Evolutionary conservation across 768 basidiomycete species (phyloP).

Genomic region (Lyophyllum decastes): DNA sequence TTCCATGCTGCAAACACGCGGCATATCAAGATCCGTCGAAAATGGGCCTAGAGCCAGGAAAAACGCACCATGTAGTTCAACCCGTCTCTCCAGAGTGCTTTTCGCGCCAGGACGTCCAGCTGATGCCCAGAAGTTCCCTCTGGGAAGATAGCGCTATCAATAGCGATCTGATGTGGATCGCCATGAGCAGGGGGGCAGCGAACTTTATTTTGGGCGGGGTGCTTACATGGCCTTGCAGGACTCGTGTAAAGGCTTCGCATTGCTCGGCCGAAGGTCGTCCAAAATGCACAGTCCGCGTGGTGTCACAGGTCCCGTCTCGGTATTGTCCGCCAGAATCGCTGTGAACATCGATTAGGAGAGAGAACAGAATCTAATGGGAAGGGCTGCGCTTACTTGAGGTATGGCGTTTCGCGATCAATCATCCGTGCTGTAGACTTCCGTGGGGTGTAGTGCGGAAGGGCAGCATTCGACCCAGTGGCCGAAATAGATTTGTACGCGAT

Average conservation of each 20-base stretch:
- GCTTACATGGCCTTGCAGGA: conserved; percentile 94
- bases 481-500: conserved; percentile 90
- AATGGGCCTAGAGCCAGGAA: conserved; percentile 2
- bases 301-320: conserved; percentile 87
- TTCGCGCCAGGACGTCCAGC: conserved; percentile 88
- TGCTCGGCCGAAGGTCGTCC: conserved; percentile 86
- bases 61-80: conserved; percentile 73
- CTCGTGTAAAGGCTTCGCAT: conserved; percentile 90
- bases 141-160: conserved; percentile 89
- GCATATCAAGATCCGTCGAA: conserved; percentile 8
- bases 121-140: conserved; percentile 83
- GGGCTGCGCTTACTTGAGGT: conserved; percentile 71
- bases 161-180: conserved; percentile 69
- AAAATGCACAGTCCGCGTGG: conserved; percentile 82
- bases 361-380: conserved; percentile 8
- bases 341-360: conserved; percentile 4
- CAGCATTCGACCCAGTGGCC: conserved; percentile 89
- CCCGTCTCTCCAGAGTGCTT: conserved; percentile 85
- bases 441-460: conserved; percentile 91
- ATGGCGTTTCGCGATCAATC: conserved; percentile 80
- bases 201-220: conserved; percentile 17
- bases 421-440: conserved; percentile 64
- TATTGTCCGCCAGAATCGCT: conserved; percentile 95
- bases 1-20: conserved; percentile 66
- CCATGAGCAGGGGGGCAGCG: conserved; percentile 18